phyloP scores from a whole-genome alignment of 2,329 filamentous ascomycete species.

The Botryotinia convoluta region DNA sequence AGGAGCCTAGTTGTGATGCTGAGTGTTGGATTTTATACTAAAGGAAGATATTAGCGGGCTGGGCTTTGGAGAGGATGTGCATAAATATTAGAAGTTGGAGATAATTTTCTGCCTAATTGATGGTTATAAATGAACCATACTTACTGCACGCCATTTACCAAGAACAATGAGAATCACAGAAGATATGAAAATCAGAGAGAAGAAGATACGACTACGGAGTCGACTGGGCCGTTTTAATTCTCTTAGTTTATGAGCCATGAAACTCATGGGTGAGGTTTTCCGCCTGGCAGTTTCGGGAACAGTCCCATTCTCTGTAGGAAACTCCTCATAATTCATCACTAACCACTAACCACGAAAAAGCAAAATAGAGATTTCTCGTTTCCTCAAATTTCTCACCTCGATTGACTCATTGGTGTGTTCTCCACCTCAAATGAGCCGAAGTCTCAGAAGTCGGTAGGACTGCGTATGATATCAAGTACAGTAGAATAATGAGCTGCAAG shows the following conservation, averaged over 20 bases:
- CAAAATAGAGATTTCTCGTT: neutral
- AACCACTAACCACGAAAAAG: neutral
- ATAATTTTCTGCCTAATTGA: neutral
- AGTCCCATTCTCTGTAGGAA: neutral
- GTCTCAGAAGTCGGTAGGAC: neutral
- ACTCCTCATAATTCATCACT: conserved; percentile 12
- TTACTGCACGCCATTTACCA: conserved; percentile 20
- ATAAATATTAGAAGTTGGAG: neutral
- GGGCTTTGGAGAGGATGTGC: neutral
- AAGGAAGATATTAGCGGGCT: neutral
- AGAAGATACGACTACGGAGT: conserved; percentile 24
- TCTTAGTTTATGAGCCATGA: conserved; percentile 24
- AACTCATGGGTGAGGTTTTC: conserved; percentile 22
- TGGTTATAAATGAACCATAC: neutral
- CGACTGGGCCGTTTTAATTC: conserved; percentile 27
- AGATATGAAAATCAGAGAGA: conserved; percentile 18
- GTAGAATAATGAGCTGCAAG: neutral
- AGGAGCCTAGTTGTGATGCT: conserved; percentile 20
- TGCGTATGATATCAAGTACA: neutral
- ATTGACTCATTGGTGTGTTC: neutral
- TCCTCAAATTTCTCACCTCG: neutral
- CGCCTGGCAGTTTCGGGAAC: neutral
- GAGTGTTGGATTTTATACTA: conserved; percentile 25
- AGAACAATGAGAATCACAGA: conserved; percentile 23
- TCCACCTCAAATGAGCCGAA: neutral